Evolutionary conservation across 1,139 yeast genomes (phyloP).

Genomic region (Zygosaccharomyces pseudobailii): DNA sequence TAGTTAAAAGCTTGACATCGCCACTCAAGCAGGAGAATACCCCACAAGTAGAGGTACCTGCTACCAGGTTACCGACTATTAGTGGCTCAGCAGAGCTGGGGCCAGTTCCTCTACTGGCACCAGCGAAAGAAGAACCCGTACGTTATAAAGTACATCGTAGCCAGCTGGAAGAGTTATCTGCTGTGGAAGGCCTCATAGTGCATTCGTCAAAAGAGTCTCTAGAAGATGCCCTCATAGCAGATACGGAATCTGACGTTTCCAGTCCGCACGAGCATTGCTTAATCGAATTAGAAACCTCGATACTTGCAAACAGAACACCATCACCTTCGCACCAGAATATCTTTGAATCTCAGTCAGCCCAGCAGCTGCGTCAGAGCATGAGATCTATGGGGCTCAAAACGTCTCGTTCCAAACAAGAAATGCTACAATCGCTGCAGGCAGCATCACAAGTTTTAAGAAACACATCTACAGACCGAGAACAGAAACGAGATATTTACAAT

Average conservation of each 20-base stretch:
- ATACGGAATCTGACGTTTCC: constrained; percentile 14
- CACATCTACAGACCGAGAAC: constrained; percentile 10
- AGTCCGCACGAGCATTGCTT: constrained; percentile 4
- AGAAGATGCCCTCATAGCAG: constrained; percentile 10
- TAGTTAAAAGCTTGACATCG: constrained; percentile 26
- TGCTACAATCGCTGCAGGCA: constrained; percentile 25
- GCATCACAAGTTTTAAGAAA: constrained; percentile 24
- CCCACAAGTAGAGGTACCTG: constrained; percentile 27
- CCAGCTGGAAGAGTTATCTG: background rate
- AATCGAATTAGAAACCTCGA: constrained; percentile 5
- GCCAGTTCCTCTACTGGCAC: constrained; percentile 1
- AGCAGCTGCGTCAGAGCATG: constrained; percentile 23
- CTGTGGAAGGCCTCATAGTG: constrained; percentile 2
- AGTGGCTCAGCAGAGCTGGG: background rate
- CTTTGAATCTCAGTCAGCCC: constrained; percentile 20
- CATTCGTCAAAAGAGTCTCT: constrained; percentile 3
- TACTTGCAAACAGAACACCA: constrained; percentile 2
- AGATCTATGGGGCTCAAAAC: constrained; percentile 30
- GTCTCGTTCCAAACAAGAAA: constrained; percentile 24
- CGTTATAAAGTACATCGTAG: background rate
- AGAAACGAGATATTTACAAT: constrained; percentile 18
- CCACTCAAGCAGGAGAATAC: constrained; percentile 20
- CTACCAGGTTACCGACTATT: constrained; percentile 26
- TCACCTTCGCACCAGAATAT: background rate
- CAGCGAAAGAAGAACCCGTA: background rate